Evolutionary conservation across 2,329 filamentous ascomycete species (phyloP).

Genomic region (Penicillium sp.): DNA sequence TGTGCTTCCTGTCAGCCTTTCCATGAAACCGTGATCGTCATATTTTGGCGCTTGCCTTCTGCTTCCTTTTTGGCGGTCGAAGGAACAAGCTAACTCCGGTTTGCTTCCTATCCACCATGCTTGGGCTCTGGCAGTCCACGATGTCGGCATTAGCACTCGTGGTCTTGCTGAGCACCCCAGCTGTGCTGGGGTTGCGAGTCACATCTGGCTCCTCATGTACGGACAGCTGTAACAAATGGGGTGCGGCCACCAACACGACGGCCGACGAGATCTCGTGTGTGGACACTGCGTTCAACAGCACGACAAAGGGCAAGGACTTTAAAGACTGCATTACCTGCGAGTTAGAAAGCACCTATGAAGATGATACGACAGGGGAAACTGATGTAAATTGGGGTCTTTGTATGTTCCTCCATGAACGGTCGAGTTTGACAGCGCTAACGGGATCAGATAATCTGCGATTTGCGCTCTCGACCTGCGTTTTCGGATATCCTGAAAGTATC

Average conservation of each 20-base stretch:
- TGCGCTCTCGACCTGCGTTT: constrained; percentile 46
- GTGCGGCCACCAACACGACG: constrained; percentile 37
- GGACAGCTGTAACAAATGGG: constrained; percentile 28
- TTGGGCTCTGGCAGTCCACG: constrained; percentile 14
- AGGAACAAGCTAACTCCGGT: constrained; percentile 1
- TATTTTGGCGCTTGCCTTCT: constrained; percentile 11
- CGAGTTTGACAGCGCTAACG: neutral
- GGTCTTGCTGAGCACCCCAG: constrained; percentile 21
- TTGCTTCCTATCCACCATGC: constrained; percentile 21
- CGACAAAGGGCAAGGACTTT: constrained; percentile 36
- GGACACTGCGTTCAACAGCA: constrained; percentile 37
- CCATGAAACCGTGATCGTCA: constrained; percentile 19
- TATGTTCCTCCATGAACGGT: constrained; percentile 28
- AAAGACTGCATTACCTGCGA: constrained; percentile 44
- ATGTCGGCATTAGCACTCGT: constrained; percentile 18
- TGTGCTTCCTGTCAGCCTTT: constrained; percentile 3
- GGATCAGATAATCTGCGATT: constrained; percentile 48
- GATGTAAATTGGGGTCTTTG: constrained; percentile 49
- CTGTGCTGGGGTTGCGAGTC: constrained; percentile 29
- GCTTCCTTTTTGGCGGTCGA: constrained; percentile 2
- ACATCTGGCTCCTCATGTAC: constrained; percentile 42
- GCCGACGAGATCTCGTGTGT: constrained; percentile 43
- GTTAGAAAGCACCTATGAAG: constrained; percentile 39
- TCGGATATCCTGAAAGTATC: constrained; percentile 37
- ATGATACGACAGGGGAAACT: constrained; percentile 36